phyloP scores from a whole-genome alignment of 2,329 filamentous ascomycete genomes.

The Pseudogymnoascus sp. region DNA sequence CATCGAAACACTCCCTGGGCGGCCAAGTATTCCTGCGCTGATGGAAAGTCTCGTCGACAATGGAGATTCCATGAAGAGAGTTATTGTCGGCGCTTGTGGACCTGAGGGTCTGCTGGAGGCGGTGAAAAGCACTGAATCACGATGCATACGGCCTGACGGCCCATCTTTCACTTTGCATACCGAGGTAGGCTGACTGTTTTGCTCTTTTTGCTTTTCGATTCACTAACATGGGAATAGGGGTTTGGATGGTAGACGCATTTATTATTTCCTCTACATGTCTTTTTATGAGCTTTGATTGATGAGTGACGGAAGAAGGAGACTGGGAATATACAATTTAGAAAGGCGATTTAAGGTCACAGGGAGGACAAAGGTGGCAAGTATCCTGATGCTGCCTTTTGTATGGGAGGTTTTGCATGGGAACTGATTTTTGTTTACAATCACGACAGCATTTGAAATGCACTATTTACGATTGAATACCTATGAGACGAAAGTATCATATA shows the following conservation, averaged over 20 bases:
- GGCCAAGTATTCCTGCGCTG: conserved; percentile 35
- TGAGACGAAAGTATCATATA: neutral
- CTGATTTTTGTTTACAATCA: neutral
- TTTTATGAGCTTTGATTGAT: neutral
- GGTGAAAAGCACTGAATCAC: conserved; percentile 39
- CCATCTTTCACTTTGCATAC: conserved; percentile 45
- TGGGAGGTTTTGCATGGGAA: neutral
- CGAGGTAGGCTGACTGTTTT: conserved; percentile 25
- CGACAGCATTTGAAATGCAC: neutral
- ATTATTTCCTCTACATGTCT: neutral
- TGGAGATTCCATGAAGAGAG: conserved; percentile 30
- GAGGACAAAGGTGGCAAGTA: neutral
- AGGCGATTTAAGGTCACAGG: neutral
- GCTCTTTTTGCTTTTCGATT: too few species aligned
- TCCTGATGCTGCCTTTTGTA: neutral
- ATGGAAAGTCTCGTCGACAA: conserved; percentile 34
- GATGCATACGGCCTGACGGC: conserved; percentile 37
- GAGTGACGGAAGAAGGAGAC: neutral
- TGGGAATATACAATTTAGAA: neutral
- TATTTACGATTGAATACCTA: neutral
- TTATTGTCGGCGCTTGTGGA: conserved; percentile 43
- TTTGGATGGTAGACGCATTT: neutral
- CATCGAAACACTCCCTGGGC: conserved; percentile 25
- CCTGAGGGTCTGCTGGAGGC: conserved; percentile 38
- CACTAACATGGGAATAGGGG: neutral